phyloP scores from a whole-genome alignment of 164 flowering plant species.

The Aristolochia contorta region DNA sequence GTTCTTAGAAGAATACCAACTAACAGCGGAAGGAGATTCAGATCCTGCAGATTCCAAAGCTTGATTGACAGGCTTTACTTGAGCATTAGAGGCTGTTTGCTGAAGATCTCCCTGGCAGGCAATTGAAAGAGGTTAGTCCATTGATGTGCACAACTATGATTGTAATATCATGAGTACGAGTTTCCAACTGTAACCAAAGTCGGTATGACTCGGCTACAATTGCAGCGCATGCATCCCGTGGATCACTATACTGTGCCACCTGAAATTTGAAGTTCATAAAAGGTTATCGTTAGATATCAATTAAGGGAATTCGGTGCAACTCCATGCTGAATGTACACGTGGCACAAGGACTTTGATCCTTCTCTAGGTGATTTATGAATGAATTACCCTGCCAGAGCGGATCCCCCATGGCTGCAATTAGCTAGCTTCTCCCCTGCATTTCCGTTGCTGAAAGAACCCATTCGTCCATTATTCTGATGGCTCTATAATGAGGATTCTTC shows the following conservation, averaged over 20 bases:
- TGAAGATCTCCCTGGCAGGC: slow-evolving; percentile 29
- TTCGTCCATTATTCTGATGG: too few relatives aligned
- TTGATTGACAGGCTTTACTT: slow-evolving; percentile 47
- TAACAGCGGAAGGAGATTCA: slow-evolving; percentile 66
- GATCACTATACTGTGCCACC: slow-evolving; percentile 88
- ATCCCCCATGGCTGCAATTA: too few relatives aligned
- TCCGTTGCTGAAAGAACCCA: too few relatives aligned
- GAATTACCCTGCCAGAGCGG: too few relatives aligned
- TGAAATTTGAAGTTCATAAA: slow-evolving; percentile 15
- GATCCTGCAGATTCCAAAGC: slow-evolving; percentile 66
- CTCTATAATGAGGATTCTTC: too few relatives aligned
- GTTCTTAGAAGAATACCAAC: slow-evolving; percentile 47
- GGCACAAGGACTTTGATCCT: too few relatives aligned
- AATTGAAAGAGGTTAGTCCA: slow-evolving; percentile 46
- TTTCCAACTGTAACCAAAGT: slow-evolving; percentile 94
- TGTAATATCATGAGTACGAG: slow-evolving; percentile 98
- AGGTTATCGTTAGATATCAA: not conserved
- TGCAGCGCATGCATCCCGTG: slow-evolving; percentile 99
- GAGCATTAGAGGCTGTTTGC: slow-evolving; percentile 27
- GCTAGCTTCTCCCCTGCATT: too few relatives aligned
- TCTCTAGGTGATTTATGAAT: too few relatives aligned
- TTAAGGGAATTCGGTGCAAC: too few relatives aligned
- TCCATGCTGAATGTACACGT: too few relatives aligned
- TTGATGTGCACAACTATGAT: slow-evolving; percentile 80
- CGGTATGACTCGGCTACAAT: slow-evolving; percentile 97